These are phyloP conservation scores for Dioszegia aurantiaca DNA, from an alignment of 768 basidiomycete species.

Conservation along the genomic window DNA sequence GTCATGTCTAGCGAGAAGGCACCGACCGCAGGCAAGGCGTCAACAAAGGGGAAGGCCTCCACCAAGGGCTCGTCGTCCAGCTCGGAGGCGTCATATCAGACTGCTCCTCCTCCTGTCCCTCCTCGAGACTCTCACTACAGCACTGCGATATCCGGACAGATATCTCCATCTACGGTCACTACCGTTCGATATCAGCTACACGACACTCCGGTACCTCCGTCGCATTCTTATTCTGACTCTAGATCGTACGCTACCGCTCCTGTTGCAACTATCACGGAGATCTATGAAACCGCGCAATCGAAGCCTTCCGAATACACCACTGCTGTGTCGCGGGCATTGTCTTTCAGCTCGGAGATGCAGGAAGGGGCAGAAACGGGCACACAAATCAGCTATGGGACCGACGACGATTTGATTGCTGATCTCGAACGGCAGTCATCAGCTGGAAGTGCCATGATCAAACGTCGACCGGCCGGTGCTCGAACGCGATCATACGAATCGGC, in stretches of 20 bases:
- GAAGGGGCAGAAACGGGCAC: constrained; percentile 23
- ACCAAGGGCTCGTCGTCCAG: constrained; percentile 19
- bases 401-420: constrained; percentile 34
- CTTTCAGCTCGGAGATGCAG: constrained; percentile 21
- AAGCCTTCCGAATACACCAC: constrained; percentile 22
- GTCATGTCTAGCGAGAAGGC: constrained; percentile 7
- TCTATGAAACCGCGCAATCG: constrained; percentile 29
- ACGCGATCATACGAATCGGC: neutral
- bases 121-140: constrained; percentile 32
- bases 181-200: constrained; percentile 31
- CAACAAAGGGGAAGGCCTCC: constrained; percentile 10
- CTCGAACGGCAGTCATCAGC: constrained; percentile 39
- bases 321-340: constrained; percentile 6
- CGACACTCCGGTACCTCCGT: constrained; percentile 28
- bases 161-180: constrained; percentile 1
- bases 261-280: constrained; percentile 6
- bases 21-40: neutral
- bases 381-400: constrained; percentile 34
- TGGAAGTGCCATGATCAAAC: constrained; percentile 23
- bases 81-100: constrained; percentile 22
- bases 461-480: constrained; percentile 2
- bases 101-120: constrained; percentile 42
- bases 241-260: neutral
- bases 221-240: neutral
- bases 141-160: constrained; percentile 22